phyloP scores from a whole-genome alignment of 345 rosid species.

The Arabidopsis thaliana region TAIR10.1 NC_003070.9:3168001-3168500 shows the following conservation, averaged over 20 bases:
- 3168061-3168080: neutral
- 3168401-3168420: neutral
- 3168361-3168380: too few species aligned
- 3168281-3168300: neutral
- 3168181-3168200: neutral
- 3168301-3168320: neutral
- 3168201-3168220: neutral
- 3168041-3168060: neutral
- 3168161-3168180: neutral
- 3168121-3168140: too few species aligned
- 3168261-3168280: neutral
- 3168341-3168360: neutral
- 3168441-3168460: neutral
- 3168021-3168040: constrained; percentile 8
- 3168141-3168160: neutral
- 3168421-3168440: neutral
- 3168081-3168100: too few species aligned
- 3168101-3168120: too few species aligned
- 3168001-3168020: neutral
- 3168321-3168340: neutral
- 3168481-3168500: constrained; percentile 23
- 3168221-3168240: neutral
- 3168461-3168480: too few species aligned
- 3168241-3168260: neutral
- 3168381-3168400: too few species aligned